Conservation (phyloP, 1,284 basidiomycete genomes). For the Cryptococcus amylolentus region DNA sequence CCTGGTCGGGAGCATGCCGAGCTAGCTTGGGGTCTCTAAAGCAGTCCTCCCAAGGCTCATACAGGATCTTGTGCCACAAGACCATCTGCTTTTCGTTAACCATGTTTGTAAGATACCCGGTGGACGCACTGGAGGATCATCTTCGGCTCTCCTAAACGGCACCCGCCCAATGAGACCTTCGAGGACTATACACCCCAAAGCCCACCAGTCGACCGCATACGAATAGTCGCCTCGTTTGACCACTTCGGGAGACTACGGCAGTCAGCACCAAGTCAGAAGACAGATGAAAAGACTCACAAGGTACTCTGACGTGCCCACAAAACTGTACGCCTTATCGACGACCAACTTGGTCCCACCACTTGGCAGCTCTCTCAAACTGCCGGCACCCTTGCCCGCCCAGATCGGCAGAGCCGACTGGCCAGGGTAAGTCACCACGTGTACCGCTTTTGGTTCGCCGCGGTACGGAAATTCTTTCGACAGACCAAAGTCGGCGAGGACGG, state of each 20-base stretch:
- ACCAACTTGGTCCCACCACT: conserved; percentile 17
- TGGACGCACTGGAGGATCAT: conserved; percentile 25
- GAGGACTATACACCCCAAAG: conserved; percentile 92
- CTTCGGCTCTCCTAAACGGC: conserved; percentile 56
- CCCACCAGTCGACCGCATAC: conserved; percentile 98
- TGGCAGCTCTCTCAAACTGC: conserved; percentile 16
- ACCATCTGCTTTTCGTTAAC: conserved; percentile 14
- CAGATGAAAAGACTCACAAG: conserved; percentile 53
- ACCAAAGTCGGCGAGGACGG: conserved; percentile 93
- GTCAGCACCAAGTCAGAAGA: conserved; percentile 1
- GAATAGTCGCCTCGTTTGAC: conserved; percentile 86
- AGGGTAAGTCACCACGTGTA: conserved; percentile 26
- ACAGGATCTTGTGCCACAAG: conserved; percentile 29
- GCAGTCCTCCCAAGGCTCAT: conserved; percentile 39
- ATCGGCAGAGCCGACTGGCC: conserved; percentile 19
- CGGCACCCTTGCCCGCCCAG: conserved; percentile 34
- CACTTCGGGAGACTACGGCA: conserved; percentile 70
- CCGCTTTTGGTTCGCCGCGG: conserved; percentile 37
- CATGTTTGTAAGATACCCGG: background rate
- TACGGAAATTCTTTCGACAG: conserved; percentile 46
- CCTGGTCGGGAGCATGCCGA: conserved; percentile 86
- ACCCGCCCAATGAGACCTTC: conserved; percentile 64
- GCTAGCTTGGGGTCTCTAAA: conserved; percentile 71
- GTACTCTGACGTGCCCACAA: conserved; percentile 76
- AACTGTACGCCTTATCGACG: conserved; percentile 29